Percentiles rank a stretch among this genome's conserved stretches.
These are phyloP conservation scores for Plenodomus tracheiphilus DNA, from an alignment of 2,329 filamentous ascomycete species.

Conservation along the genomic window DNA sequence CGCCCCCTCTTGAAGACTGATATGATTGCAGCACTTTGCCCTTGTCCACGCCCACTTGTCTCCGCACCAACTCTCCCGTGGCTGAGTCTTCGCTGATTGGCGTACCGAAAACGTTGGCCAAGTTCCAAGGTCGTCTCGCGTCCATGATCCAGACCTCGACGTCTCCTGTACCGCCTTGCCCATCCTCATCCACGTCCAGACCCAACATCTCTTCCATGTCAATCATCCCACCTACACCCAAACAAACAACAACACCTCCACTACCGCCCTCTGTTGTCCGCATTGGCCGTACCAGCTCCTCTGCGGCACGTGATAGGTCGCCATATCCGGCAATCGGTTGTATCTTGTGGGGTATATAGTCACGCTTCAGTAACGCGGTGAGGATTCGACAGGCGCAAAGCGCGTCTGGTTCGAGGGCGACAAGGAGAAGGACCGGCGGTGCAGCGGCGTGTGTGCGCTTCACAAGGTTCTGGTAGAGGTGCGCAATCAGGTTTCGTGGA, in stretches of 20 bases:
- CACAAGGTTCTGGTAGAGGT: constrained; percentile 88
- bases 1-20: constrained; percentile 77
- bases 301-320: constrained; percentile 79
- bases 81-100: constrained; percentile 47
- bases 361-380: constrained; percentile 89
- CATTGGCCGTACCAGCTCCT: constrained; percentile 81
- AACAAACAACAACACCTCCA: constrained; percentile 86
- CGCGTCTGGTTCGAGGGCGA: constrained; percentile 91
- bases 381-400: constrained; percentile 95
- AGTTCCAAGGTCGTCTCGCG: constrained; percentile 88
- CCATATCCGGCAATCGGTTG: constrained; percentile 92
- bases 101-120: constrained; percentile 89
- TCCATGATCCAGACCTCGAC: constrained; percentile 96
- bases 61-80: constrained; percentile 54
- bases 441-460: constrained; percentile 86
- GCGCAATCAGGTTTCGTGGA: constrained; percentile 83
- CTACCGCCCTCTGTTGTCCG: constrained; percentile 80
- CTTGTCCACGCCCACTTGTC: constrained; percentile 68
- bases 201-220: constrained; percentile 82
- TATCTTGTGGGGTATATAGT: constrained; percentile 97
- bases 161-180: constrained; percentile 67
- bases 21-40: constrained; percentile 75
- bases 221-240: constrained; percentile 89
- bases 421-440: constrained; percentile 86
- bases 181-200: constrained; percentile 69